These are phyloP conservation scores for Citrus cavaleriei DNA, from an alignment of 345 rosid species.

Conservation along the genomic window DNA sequence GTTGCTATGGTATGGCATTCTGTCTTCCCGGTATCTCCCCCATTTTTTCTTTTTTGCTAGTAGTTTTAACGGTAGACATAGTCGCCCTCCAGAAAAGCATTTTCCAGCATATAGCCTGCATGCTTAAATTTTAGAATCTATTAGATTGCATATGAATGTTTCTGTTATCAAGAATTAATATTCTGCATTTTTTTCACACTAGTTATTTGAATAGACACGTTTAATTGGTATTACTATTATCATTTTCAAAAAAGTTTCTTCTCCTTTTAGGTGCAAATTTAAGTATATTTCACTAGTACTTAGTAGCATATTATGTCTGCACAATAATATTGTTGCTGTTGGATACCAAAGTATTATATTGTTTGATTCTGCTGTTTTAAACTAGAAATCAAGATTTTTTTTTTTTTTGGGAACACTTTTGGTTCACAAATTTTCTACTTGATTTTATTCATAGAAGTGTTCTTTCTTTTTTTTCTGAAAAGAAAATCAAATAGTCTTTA, in stretches of 20 bases:
- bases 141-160: not conserved
- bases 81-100: not conserved
- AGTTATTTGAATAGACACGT: not conserved
- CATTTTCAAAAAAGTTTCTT: not conserved
- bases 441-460: not conserved
- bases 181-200: not conserved
- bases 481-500: not conserved
- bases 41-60: conserved; percentile 7
- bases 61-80: conserved; percentile 2
- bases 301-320: not conserved
- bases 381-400: not conserved
- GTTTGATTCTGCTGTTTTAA: not conserved
- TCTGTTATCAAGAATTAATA: not conserved
- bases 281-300: not conserved
- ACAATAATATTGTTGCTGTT: not conserved
- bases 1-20: conserved; percentile 68
- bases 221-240: not conserved
- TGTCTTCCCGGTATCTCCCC: not conserved
- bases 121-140: not conserved
- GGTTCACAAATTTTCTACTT: not conserved
- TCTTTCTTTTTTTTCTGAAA: not conserved
- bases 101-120: not conserved
- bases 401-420: not conserved
- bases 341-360: not conserved
- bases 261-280: not conserved